phyloP scores from a whole-genome alignment of 2,329 filamentous ascomycete genomes.

The Didymella arachidicola region DNA sequence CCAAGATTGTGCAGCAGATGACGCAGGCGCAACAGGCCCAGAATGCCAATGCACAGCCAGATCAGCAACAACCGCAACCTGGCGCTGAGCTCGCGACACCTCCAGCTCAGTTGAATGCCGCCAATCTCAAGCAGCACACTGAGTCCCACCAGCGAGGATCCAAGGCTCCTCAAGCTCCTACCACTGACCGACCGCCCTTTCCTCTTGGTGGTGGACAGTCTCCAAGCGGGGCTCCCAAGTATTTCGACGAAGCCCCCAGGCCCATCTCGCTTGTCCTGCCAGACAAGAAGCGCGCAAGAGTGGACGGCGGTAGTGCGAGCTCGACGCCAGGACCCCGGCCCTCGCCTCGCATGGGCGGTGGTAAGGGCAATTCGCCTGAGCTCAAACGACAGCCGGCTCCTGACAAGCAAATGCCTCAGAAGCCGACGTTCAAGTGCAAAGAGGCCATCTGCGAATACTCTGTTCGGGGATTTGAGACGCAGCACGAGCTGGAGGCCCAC shows the following conservation, averaged over 20 bases:
- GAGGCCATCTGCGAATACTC: conserved; percentile 62
- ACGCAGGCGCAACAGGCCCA: conserved; percentile 32
- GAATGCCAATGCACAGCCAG: conserved; percentile 25
- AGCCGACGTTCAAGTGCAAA: conserved; percentile 62
- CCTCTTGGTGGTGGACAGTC: conserved; percentile 59
- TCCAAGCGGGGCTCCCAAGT: conserved; percentile 65
- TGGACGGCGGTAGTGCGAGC: conserved; percentile 50
- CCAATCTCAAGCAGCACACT: conserved; percentile 50
- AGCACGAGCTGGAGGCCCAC: conserved; percentile 64
- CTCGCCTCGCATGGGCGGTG: conserved; percentile 50
- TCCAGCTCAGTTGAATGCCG: conserved; percentile 47
- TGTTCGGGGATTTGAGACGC: conserved; percentile 62
- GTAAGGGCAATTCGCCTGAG: conserved; percentile 53
- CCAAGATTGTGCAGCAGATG: conserved; percentile 39
- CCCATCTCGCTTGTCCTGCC: conserved; percentile 67
- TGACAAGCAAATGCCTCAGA: conserved; percentile 54
- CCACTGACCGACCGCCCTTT: conserved; percentile 62
- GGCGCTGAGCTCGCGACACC: conserved; percentile 19
- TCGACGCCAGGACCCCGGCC: conserved; percentile 53
- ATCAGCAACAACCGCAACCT: conserved; percentile 25
- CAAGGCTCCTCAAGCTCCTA: conserved; percentile 59
- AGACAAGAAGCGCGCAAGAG: conserved; percentile 64
- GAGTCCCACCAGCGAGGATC: conserved; percentile 59
- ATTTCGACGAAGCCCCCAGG: conserved; percentile 58
- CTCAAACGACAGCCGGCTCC: conserved; percentile 56